Evolutionary conservation across 2,329 filamentous ascomycete species (phyloP).

Genomic region (Fusarium camptoceras): DNA sequence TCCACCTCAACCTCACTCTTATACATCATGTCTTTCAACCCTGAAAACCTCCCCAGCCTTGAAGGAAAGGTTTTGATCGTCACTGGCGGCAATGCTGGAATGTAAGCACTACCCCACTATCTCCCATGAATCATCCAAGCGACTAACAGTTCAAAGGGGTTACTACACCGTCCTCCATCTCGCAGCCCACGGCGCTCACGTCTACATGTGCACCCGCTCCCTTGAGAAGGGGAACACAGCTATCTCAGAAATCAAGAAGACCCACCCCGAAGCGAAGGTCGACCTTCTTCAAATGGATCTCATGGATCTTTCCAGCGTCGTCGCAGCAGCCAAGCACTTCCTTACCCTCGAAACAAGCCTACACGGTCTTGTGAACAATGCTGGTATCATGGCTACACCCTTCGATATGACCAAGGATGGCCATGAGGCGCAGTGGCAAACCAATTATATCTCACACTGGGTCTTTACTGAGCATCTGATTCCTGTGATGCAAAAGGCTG

Average conservation of each 20-base stretch:
- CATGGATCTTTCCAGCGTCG: slow-evolving; percentile 7
- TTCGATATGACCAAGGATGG: slow-evolving; percentile 24
- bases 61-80: slow-evolving; percentile 23
- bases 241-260: slow-evolving; percentile 10
- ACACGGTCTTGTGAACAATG: slow-evolving; percentile 35
- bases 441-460: slow-evolving; percentile 37
- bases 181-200: slow-evolving; percentile 29
- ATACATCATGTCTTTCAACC: slow-evolving; percentile 21
- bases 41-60: slow-evolving; percentile 14
- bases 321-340: slow-evolving; percentile 30
- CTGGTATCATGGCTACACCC: slow-evolving; percentile 33
- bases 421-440: slow-evolving; percentile 35
- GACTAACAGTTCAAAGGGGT: slow-evolving; percentile 11
- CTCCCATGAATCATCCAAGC: fast-evolving
- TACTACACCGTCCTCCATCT: slow-evolving; percentile 26
- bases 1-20: not conserved
- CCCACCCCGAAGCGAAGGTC: slow-evolving; percentile 1
- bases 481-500: slow-evolving; percentile 30
- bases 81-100: slow-evolving; percentile 26
- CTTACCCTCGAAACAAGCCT: slow-evolving; percentile 9
- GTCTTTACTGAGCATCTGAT: slow-evolving; percentile 25
- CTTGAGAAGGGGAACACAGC: slow-evolving; percentile 5
- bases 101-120: not conserved
- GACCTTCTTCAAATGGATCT: slow-evolving; percentile 28
- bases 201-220: slow-evolving; percentile 30